Evolutionary conservation across 108 stramenopile species (phyloP).

Genomic region (Nannochloropsis gaditana): DNA sequence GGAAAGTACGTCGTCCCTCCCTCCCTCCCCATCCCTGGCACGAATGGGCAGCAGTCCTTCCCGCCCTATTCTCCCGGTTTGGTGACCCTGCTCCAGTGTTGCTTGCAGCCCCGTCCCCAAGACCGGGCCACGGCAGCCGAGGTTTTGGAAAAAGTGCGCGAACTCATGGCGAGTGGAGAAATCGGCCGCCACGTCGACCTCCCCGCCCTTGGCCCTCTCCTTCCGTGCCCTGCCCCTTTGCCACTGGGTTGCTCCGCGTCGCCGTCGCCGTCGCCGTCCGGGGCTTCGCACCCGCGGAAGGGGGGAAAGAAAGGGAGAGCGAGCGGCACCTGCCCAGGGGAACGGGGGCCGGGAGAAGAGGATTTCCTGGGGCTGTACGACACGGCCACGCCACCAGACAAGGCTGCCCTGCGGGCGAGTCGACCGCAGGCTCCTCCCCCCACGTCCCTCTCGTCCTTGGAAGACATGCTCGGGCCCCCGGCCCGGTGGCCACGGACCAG

Average conservation of each 20-base stretch:
- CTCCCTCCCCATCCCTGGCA: not conserved
- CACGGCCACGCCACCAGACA: not conserved
- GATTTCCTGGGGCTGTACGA: slow-evolving; percentile 1
- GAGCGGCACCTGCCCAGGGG: not conserved
- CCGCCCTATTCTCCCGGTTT: slow-evolving; percentile 32
- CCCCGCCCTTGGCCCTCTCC: not conserved
- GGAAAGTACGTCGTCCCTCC: not conserved
- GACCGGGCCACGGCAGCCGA: slow-evolving; percentile 22
- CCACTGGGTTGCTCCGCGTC: not conserved
- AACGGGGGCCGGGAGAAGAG: not conserved
- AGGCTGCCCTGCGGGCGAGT: too few species aligned
- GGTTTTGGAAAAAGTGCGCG: not conserved
- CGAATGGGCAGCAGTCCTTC: not conserved
- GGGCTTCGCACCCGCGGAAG: not conserved
- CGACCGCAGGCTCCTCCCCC: too few species aligned
- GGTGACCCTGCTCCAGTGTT: slow-evolving; percentile 29
- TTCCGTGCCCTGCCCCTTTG: not conserved
- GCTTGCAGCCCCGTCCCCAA: slow-evolving; percentile 30
- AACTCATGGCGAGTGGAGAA: not conserved
- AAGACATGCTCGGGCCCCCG: too few species aligned
- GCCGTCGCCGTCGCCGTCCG: not conserved
- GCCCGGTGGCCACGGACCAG: too few species aligned
- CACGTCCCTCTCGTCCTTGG: too few species aligned
- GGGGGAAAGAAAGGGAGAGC: not conserved
- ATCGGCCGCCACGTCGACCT: not conserved